phyloP scores from a whole-genome alignment of 768 basidiomycete species.

The Gloeopeniophorella convolvens region DNA sequence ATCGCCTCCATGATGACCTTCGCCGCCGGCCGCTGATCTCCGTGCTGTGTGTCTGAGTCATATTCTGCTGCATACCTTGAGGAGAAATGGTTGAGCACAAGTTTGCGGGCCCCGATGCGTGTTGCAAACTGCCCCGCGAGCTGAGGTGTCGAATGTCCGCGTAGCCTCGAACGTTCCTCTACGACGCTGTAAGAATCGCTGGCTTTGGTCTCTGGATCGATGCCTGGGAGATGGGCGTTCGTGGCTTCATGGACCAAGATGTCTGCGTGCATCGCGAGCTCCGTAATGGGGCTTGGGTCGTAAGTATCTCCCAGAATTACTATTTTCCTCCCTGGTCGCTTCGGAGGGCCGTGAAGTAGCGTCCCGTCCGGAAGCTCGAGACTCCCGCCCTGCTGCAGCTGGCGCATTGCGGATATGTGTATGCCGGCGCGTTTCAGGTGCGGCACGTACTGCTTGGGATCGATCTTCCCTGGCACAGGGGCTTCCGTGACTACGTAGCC shows the following conservation, averaged over 20 bases:
- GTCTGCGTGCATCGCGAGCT: slow-evolving; percentile 58
- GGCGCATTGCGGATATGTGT: slow-evolving; percentile 59
- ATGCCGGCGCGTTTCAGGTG: slow-evolving; percentile 64
- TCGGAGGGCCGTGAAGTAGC: slow-evolving; percentile 56
- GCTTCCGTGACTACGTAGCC: slow-evolving; percentile 72
- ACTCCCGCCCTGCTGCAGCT: slow-evolving; percentile 57
- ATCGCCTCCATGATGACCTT: slow-evolving; percentile 59
- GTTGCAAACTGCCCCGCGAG: slow-evolving; percentile 83
- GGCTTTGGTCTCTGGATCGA: slow-evolving; percentile 52
- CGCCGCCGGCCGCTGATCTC: slow-evolving; percentile 26
- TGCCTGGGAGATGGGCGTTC: slow-evolving; percentile 69
- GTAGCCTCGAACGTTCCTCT: slow-evolving; percentile 55
- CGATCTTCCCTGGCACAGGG: slow-evolving; percentile 70
- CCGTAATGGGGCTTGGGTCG: slow-evolving; percentile 62
- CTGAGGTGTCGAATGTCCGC: slow-evolving; percentile 89
- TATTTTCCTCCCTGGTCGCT: slow-evolving; percentile 65
- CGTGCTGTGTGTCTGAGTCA: slow-evolving; percentile 35
- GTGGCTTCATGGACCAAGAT: slow-evolving; percentile 86
- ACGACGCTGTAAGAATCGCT: slow-evolving; percentile 57
- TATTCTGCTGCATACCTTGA: slow-evolving; percentile 69
- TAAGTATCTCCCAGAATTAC: slow-evolving; percentile 82
- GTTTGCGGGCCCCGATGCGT: slow-evolving; percentile 48
- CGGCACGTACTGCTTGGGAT: slow-evolving; percentile 59
- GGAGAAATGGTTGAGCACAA: slow-evolving; percentile 84
- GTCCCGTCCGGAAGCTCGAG: slow-evolving; percentile 68